Conservation (phyloP, 1,139 yeast genomes). For the Pichia sp. region DNA sequence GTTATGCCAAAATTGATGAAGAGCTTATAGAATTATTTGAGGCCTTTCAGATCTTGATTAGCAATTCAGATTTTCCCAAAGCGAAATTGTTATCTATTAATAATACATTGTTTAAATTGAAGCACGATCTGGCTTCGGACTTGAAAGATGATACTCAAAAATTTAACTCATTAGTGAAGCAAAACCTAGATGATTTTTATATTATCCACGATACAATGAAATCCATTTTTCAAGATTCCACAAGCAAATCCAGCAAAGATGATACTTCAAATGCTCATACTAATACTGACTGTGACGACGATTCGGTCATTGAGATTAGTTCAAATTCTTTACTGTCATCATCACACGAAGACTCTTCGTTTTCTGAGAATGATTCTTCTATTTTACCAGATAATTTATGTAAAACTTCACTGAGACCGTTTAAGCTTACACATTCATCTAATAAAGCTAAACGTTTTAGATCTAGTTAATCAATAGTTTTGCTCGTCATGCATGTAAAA, state of each 20-base stretch:
- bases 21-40: constrained; percentile 16
- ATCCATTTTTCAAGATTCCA: constrained; percentile 9
- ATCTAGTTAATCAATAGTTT: neutral
- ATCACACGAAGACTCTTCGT: constrained; percentile 9
- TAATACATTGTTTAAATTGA: constrained; percentile 14
- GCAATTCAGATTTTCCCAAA: constrained; percentile 7
- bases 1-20: constrained; percentile 18
- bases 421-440: constrained; percentile 3
- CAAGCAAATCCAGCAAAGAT: neutral
- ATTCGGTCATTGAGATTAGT: constrained; percentile 13
- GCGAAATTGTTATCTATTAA: constrained; percentile 14
- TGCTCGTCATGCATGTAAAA: too few species aligned
- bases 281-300: too few species aligned
- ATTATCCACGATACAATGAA: constrained; percentile 24
- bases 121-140: constrained; percentile 19
- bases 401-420: constrained; percentile 5
- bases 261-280: too few species aligned
- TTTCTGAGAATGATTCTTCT: constrained; percentile 9
- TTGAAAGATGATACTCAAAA: constrained; percentile 20
- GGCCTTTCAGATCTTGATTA: constrained; percentile 10
- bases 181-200: constrained; percentile 25
- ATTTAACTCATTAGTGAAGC: constrained; percentile 20
- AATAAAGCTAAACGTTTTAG: neutral
- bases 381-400: neutral
- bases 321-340: constrained; percentile 8